Base-by-base conservation (phyloP, 1,284 basidiomycete species). In the Mycena citricolor region DNA sequence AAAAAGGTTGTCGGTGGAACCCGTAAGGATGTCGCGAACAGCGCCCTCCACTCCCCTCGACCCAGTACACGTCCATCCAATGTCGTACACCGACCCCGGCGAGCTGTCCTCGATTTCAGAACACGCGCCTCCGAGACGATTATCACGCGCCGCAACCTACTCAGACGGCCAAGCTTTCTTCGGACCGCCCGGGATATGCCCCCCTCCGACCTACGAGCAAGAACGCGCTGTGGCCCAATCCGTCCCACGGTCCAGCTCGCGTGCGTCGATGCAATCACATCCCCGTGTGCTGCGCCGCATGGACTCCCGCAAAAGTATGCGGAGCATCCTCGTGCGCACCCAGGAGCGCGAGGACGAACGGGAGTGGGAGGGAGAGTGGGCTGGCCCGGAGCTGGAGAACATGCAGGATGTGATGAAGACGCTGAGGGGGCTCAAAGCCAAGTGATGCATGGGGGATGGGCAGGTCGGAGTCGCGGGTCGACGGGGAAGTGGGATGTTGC, bases 361-460 rank as follows among this genome's bases (percentile, higher is more conserved):
- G 33, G 33, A 36, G 13, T 36, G 33, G 33, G 13, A 17, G 7
- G 33, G 33, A 17, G 33, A 17, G 14, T 36, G 33, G 33, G 12
- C 19, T 10, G 33, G 16, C 12, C n/a, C n/a, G n/a, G 14, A 8
- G 10, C 19, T 7, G 7, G 16, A 14, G 7, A 36, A 36, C 19
- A 36, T 36, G 33, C 19, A 36, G 11, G 33, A 36, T 36, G 33
- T 36, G 8, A 22, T 36, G 8, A 17, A 17, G 16, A 8, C 8
- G 13, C 17, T 36, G 16, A 7, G 33, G 8, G 33, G 33, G 12
- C 19, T 36, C 8, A 36, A 20, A n/a, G n/a, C n/a, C n/a, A n/a
- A n/a, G n/a, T n/a, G n/a, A n/a, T n/a, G n/a, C n/a, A n/a, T n/a
- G n/a, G n/a, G n/a, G n/a, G n/a, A n/a, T n/a, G n/a, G n/a, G n/a